Evolutionary conservation across 2,329 filamentous ascomycete species (phyloP).

Genomic region (Sporothrix globosa): DNA sequence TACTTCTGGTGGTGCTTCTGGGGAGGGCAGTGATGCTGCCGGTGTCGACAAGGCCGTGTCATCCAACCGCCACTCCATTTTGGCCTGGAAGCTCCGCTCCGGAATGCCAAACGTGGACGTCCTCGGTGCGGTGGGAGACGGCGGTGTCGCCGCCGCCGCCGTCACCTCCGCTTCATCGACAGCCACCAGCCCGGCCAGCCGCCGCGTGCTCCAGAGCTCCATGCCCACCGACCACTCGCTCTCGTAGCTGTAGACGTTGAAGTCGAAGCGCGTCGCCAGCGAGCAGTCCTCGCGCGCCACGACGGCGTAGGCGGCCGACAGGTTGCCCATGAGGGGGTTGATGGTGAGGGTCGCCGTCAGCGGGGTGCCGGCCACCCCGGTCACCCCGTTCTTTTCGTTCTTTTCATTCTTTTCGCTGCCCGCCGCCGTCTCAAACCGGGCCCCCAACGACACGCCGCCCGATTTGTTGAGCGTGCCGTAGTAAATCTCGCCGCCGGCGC

Average conservation of each 20-base stretch:
- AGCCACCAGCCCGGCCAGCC: slow-evolving; percentile 47
- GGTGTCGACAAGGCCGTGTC: not conserved
- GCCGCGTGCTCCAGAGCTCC: slow-evolving; percentile 81
- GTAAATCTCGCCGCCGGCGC: slow-evolving; percentile 89
- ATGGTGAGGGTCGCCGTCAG: slow-evolving; percentile 91
- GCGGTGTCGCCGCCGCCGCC: not conserved
- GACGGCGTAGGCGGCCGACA: slow-evolving; percentile 89
- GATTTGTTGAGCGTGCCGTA: slow-evolving; percentile 95
- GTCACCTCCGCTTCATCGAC: slow-evolving; percentile 38
- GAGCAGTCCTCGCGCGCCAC: slow-evolving; percentile 81
- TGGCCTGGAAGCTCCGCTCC: slow-evolving; percentile 52
- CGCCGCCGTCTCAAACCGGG: slow-evolving; percentile 75
- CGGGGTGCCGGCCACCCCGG: slow-evolving; percentile 74
- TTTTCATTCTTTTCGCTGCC: slow-evolving; percentile 48
- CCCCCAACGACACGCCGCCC: slow-evolving; percentile 84
- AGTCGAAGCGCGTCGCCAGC: slow-evolving; percentile 88
- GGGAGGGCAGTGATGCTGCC: no score
- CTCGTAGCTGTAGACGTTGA: slow-evolving; percentile 98
- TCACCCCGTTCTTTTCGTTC: no score
- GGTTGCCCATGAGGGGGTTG: slow-evolving; percentile 91
- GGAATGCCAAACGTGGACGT: not conserved
- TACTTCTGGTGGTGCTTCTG: not conserved
- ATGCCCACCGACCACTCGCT: slow-evolving; percentile 89
- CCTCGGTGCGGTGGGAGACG: not conserved
- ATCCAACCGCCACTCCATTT: slow-evolving; percentile 56